Evolutionary conservation across 2,329 filamentous ascomycete genomes (phyloP), one percentile per base, ranked within the genome.

Genomic region (Neocucurbitaria cava): DNA sequence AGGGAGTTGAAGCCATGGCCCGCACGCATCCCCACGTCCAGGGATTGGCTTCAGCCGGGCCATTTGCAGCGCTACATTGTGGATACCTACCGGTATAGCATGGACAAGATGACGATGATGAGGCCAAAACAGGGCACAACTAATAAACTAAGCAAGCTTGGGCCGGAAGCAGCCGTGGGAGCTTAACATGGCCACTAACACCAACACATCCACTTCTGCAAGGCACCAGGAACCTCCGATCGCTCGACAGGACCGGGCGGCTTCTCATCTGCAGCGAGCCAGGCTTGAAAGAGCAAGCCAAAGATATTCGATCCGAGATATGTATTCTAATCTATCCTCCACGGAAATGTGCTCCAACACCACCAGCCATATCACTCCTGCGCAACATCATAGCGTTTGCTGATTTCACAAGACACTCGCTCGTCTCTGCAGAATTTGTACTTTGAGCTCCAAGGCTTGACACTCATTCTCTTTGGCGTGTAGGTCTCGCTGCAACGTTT

Each of bases 391-490:
- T 30, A 36, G 21, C 39, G 31, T 40, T 36, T 30, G 30, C 13
- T 10, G 11, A 47, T 6, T 42, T 21, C 51, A 64, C 15, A 55
- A 43, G 9, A 63, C 54, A 31, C 49, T 49, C 21, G 48, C 47
- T 28, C 65, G 60, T 45, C 72, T 61, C 52, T 72, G 69, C 33
- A 77, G 49, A 40, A 52, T 73, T 52, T 73, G 69, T 36, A 77
- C 53, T 55, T 65, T 76, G 28, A 68, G 67, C 54, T 78, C 76
- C 41, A 78, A 55, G 21, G 66, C 62, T 40, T 75, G 68, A 52
- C 70, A 73, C 26, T 76, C 75, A 49, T 78, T 76, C 57, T 78
- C 76, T 59, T 72, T 73, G 30, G 68, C 63, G 46, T 76, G 69
- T 52, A 78, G 53, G 40, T 77, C 74, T 52, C 59, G 73, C 61